A percentile compares a stretch with the other conserved stretches of the same genome.
Evolutionary conservation across 1,139 yeast genomes (phyloP).

Genomic region (Chernovozyma sophiae-reginae): DNA sequence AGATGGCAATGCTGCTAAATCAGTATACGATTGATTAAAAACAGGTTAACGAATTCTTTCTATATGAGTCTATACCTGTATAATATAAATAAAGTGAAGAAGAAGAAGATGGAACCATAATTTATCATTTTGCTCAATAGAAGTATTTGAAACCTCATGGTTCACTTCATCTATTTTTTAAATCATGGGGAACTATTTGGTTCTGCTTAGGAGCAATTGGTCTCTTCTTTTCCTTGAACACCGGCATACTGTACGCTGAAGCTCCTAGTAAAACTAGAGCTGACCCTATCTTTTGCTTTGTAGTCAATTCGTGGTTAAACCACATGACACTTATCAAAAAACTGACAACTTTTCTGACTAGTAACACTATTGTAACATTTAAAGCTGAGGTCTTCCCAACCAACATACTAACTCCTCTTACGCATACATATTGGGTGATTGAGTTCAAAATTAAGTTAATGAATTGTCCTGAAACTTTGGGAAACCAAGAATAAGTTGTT

Average conservation of each 20-base stretch:
- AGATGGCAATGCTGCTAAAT: conserved; percentile 47
- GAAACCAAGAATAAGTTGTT: background rate
- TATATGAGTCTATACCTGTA: too few relatives aligned
- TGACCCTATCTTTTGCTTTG: conserved; percentile 43
- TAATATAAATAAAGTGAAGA: too few relatives aligned
- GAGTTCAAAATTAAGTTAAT: conserved; percentile 39
- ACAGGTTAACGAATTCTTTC: too few relatives aligned
- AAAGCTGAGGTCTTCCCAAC: conserved; percentile 57
- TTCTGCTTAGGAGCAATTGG: too few relatives aligned
- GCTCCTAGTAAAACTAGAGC: conserved; percentile 53
- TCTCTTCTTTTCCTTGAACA: conserved; percentile 2
- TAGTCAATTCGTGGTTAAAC: conserved; percentile 44
- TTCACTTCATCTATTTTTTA: background rate
- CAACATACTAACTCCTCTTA: conserved; percentile 61
- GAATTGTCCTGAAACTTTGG: conserved; percentile 14
- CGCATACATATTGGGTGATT: conserved; percentile 61
- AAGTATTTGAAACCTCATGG: too few relatives aligned
- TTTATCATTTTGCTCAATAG: too few relatives aligned
- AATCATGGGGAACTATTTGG: background rate
- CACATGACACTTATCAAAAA: conserved; percentile 47
- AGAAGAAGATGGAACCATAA: too few relatives aligned
- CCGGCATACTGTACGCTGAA: conserved; percentile 29
- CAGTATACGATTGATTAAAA: conserved; percentile 14
- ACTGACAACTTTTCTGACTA: conserved; percentile 59
- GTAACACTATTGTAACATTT: conserved; percentile 56